A percentile compares a stretch with the other conserved stretches of the same genome.
These are phyloP conservation scores for Metschnikowia continentalis DNA, from an alignment of 805 yeast genomes.

Conservation along the genomic window DNA sequence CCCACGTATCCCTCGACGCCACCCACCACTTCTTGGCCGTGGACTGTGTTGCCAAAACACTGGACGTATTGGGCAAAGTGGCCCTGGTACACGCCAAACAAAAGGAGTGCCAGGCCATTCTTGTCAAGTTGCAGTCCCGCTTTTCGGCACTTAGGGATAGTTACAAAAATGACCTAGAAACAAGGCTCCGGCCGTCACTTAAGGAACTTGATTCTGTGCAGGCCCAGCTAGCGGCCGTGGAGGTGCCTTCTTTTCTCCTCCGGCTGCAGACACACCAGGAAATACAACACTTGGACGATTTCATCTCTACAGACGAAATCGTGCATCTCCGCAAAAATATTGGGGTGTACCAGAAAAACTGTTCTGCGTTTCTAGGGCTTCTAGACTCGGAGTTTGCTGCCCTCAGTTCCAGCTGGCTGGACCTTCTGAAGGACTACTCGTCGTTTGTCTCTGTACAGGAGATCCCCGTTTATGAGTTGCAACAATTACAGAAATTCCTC, in stretches of 20 bases:
- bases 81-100: slow-evolving; percentile 18
- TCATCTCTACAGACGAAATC: slow-evolving; percentile 33
- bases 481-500: neutral
- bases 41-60: slow-evolving; percentile 21
- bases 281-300: slow-evolving; percentile 22
- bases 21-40: slow-evolving; percentile 22
- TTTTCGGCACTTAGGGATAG: slow-evolving; percentile 4
- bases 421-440: neutral
- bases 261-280: slow-evolving; percentile 3
- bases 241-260: slow-evolving; percentile 26
- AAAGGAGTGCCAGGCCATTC: slow-evolving; percentile 10
- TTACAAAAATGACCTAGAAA: slow-evolving; percentile 9
- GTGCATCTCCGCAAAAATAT: slow-evolving; percentile 24
- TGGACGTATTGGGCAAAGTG: slow-evolving; percentile 13
- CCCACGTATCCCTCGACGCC: slow-evolving; percentile 28
- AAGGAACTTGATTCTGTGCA: slow-evolving; percentile 24
- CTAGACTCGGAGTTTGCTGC: neutral
- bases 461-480: neutral
- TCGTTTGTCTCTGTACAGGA: neutral
- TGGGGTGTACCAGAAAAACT: slow-evolving; percentile 24
- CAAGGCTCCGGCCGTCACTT: slow-evolving; percentile 22
- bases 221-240: slow-evolving; percentile 20
- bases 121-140: slow-evolving; percentile 16
- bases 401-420: slow-evolving; percentile 1
- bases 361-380: slow-evolving; percentile 3